Base-by-base conservation (phyloP, 345 rosid genomes). In the Kernera saxatilis region DNA sequence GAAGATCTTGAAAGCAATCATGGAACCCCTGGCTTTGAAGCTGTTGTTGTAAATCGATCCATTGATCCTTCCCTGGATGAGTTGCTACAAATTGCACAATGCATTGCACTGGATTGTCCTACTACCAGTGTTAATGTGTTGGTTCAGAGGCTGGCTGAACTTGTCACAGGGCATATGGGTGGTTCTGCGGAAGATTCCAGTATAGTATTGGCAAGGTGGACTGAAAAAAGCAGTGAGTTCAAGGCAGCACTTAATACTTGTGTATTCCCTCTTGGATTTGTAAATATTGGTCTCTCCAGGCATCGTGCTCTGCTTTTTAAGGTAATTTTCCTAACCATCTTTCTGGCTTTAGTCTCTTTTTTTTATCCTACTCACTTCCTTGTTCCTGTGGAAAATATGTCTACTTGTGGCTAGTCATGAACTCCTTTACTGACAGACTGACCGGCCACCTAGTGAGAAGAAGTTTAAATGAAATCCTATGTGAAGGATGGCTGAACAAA, bases 221-320 rank as follows among this genome's bases (percentile, higher is more conserved):
- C 83, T 85, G 98, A 92, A 55, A 89, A 83, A 75, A 88, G 85
- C 82, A 82, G 78, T 7, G 96, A 88, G 79, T 83, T 90, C 71
- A 88, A 91, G 84, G 84, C 87, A 32, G 84, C 92, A 53, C 85
- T 85, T 54, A 90, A 85, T 8, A 83, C 98, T 22, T 84, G 88
- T 71, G 83, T 90, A 48, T 78, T 95, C 78, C 99, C 97, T 48
- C 83, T 95, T 80, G 99, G 99, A 27, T 87, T 94, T 71, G 75
- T 95, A 73, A 77, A 83, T 78, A 85, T 87, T 70, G 99, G 99
- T 60, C 77, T 95, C 40, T 88, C 98, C 36, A 83, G 99, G 55
- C 97, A 95, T 65, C 99, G 99, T 67, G 96, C 99, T 73, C 83
- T 95, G 74, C 97, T 95, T 83, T 95, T 95, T 81, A 95, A 95